phyloP scores from a whole-genome alignment of 1,284 basidiomycete species.

The Taiwanofungus camphoratus region DNA sequence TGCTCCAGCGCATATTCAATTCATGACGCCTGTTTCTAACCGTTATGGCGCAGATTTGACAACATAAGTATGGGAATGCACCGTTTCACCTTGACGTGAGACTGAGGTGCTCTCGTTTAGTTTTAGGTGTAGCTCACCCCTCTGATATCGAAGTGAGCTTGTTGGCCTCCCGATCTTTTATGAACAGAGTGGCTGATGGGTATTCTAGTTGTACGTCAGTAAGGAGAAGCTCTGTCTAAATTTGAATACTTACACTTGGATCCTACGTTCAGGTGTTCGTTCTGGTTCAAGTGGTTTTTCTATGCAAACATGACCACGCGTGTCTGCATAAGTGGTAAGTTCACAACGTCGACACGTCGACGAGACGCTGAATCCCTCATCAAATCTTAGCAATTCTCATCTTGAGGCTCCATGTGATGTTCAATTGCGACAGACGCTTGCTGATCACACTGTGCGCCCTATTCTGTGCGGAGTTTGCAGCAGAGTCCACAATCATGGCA shows the following conservation, averaged over 20 bases:
- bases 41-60: not conserved
- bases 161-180: not conserved
- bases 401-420: conserved; percentile 6
- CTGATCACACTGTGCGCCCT: conserved; percentile 2
- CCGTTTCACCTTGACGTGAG: not conserved
- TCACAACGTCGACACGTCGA: not conserved
- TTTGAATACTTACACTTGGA: not conserved
- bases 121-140: not conserved
- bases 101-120: not conserved
- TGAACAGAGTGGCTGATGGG: not conserved
- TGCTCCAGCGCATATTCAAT: not conserved
- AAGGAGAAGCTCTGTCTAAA: not conserved
- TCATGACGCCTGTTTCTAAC: not conserved
- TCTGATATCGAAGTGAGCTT: not conserved
- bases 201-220: not conserved
- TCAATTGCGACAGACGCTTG: not conserved
- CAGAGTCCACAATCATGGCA: not conserved
- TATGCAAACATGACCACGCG: not conserved
- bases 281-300: conserved; percentile 5
- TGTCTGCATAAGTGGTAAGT: conserved; percentile 3
- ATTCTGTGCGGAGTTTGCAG: not conserved
- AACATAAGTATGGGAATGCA: not conserved
- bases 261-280: not conserved
- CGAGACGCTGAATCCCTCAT: not conserved
- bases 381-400: conserved; percentile 1